Base-by-base conservation (phyloP, 805 yeast genomes). In the Starmerella floris region DNA sequence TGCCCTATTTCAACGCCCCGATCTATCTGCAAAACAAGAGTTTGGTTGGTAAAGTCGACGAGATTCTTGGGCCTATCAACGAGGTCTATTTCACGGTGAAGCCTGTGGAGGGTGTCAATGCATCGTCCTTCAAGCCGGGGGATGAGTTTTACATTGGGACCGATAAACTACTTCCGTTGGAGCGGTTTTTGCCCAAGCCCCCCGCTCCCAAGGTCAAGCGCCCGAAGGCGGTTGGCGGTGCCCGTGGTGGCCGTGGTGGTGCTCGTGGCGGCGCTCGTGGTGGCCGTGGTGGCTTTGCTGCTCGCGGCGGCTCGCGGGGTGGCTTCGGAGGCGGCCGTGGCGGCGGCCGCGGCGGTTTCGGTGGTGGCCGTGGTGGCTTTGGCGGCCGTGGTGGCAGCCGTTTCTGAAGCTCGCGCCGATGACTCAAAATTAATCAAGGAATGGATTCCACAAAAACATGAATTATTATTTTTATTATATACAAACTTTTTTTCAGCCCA, bases 1-100 rank as follows among this genome's bases (percentile, higher is more conserved):
- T 91, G 54, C 98, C 99, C 58, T 91, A 88, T 64, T 91, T 91
- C 74, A 91, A 91, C 67, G 99, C 99, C 23, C 98, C 98, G 61
- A 87, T 91, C 56, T 91, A 80, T 63, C 73, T 91, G 55, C 97
- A 91, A 63, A 88, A 91, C 72, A 91, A 91, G 62, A 80, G 94
- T 22, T 91, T 81, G 60, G 78, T 91, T 37, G 99, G 99, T 57
- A 91, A 91, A 64, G 94, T 91, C 45, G 99, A 91, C 62, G 99
- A 91, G 70, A 91, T 91, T 50, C 73, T 91, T 54, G 99, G 99
- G 40, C 97, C 98, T 37, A 67, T 91, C 61, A 91, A 91, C 62
- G 98, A 91, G 66, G 96, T 91, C n/a, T 88, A 74, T 62, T 91
- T 91, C 73, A 91, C 99, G 30, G 78, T 91, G 55, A 91, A 91